Evolutionary conservation across 495 filamentous ascomycete genomes (phyloP), one percentile per base, ranked within the genome.

Genomic region (Penicillium samsonianum): DNA sequence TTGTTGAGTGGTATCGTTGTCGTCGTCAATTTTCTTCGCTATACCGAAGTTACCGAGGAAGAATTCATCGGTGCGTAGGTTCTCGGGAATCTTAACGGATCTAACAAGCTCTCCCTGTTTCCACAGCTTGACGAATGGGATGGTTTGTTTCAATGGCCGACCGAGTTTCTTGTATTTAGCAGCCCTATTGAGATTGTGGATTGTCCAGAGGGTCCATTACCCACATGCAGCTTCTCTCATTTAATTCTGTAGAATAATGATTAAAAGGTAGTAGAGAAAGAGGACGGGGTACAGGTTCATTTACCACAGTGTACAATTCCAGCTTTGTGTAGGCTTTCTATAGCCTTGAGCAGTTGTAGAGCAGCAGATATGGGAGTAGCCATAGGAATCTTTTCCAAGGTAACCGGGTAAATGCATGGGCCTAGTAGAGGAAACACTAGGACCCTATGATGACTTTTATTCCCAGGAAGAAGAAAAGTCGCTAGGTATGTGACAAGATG

Each of bases 11-110:
- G 33, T 50, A 9, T n/a, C n/a, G n/a, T n/a, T n/a, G n/a, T 22
- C 43, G 30, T 65, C 59, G 42, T 52, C 58, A 26, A 48, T 47
- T 52, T 62, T 60, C 40, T 64, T 64, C 17, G 64, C 58, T 53
- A 85, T 63, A 23, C 84, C 83, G 55, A 87, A 78, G 37, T 79
- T 65, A 28, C 76, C 74, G 58, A 85, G 61, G 65, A 82, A 84
- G 53, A 83, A 80, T 44, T 79, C 73, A 12, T 76, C 64, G 3
- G 72, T 63, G 41, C 58, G 45, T 48, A 68, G 42, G 43, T 60
- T 53, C 22, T 42, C 3, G 16, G 61, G 60, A 31, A 61, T 4
- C 14, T 55, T 25, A 20, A 58, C 43, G 33, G 61, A 42, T 38
- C 53, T 51, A 11, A 67, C 61, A 35, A 64, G 64, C 53, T 62